phyloP scores from a whole-genome alignment of 305 asterid species.

The Withania somnifera region DNA sequence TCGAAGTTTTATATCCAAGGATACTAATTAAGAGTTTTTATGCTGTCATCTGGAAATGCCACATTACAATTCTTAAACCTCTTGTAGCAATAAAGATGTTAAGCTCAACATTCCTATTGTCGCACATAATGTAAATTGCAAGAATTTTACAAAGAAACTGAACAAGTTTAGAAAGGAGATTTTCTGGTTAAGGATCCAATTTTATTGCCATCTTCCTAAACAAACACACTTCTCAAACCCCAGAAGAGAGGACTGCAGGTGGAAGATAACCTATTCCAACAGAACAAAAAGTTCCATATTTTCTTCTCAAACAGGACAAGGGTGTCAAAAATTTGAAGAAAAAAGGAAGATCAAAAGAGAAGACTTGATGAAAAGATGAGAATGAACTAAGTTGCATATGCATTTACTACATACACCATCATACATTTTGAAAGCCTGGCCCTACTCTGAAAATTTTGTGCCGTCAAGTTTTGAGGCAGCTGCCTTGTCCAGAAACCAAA shows the following conservation, averaged over 20 bases:
- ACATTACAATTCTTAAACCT: not conserved
- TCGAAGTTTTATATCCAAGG: not conserved
- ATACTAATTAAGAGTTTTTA: not conserved
- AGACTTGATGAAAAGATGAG: conserved; percentile 14
- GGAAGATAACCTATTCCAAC: conserved; percentile 10
- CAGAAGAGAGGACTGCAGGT: conserved; percentile 13
- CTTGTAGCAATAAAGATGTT: not conserved
- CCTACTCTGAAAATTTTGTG: conserved; percentile 32
- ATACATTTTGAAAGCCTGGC: conserved; percentile 12
- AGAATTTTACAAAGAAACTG: not conserved
- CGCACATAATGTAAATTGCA: not conserved
- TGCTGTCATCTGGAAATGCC: not conserved
- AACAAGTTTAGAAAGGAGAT: not conserved
- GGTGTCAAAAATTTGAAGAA: not conserved
- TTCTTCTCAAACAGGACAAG: not conserved
- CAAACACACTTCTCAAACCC: conserved; percentile 16
- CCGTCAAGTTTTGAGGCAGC: conserved; percentile 65
- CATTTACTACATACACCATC: conserved; percentile 33
- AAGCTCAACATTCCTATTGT: not conserved
- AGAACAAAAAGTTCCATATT: conserved; percentile 1
- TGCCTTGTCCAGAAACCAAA: conserved; percentile 66
- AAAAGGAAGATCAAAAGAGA: conserved; percentile 6
- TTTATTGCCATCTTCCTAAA: conserved; percentile 13
- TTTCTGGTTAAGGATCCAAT: not conserved
- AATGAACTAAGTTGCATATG: conserved; percentile 22